These are phyloP conservation scores for Rhododendron mucronatum DNA, from an alignment of 148 eudicot genomes.

Conservation along the genomic window DNA sequence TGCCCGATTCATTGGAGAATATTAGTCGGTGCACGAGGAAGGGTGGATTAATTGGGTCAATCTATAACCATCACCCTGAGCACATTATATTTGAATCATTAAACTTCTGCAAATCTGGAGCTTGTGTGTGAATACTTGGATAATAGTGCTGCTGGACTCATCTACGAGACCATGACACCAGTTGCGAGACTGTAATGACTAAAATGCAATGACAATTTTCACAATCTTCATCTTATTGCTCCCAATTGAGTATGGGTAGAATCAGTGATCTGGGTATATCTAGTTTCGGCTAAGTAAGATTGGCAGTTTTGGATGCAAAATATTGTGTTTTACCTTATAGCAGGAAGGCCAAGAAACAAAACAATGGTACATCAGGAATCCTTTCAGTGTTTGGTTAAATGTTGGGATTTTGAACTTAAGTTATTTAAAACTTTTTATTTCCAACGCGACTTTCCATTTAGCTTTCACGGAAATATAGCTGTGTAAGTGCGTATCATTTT, in stretches of 20 bases:
- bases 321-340: not conserved
- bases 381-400: not conserved
- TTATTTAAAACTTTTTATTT: not conserved
- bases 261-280: not conserved
- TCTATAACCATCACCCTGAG: not conserved
- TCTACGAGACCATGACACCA: not conserved
- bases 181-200: not conserved
- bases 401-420: not conserved
- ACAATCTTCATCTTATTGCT: not conserved
- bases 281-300: not conserved
- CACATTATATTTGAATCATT: not conserved
- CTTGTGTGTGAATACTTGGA: not conserved
- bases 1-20: not conserved
- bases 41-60: not conserved
- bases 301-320: not conserved
- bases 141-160: not conserved
- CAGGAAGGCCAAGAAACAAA: not conserved
- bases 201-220: not conserved
- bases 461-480: not conserved
- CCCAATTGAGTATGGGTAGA: not conserved
- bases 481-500: too few relatives aligned
- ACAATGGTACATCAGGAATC: not conserved
- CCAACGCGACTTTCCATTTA: not conserved
- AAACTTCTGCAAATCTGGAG: not conserved
- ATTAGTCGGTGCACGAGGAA: not conserved